Evolutionary conservation across 768 basidiomycete species (phyloP).

Genomic region (Lactarius hatsudake): DNA sequence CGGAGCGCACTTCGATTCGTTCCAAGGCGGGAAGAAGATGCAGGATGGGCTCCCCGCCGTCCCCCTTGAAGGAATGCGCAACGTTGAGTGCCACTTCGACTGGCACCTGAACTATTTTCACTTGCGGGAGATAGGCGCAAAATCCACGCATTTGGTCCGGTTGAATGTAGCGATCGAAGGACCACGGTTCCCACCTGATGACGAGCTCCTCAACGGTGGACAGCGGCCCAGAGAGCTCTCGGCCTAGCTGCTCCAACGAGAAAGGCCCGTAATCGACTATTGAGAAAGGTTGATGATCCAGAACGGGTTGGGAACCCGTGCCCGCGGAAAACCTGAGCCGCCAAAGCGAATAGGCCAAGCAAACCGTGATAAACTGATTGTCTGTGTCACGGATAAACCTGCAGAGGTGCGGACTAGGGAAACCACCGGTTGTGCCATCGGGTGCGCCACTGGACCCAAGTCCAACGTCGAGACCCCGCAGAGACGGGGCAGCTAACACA

Average conservation of each 20-base stretch:
- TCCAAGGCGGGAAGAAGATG: not conserved
- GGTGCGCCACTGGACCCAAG: not conserved
- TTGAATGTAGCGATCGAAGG: not conserved
- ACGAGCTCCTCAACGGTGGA: not conserved
- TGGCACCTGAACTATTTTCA: not conserved
- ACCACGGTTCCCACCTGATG: not conserved
- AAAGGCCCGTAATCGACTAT: not conserved
- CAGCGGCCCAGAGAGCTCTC: not conserved
- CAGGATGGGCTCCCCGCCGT: not conserved
- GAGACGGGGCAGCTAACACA: constrained; percentile 1
- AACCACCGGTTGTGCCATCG: no score
- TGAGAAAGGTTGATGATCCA: not conserved
- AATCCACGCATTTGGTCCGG: not conserved
- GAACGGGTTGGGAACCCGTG: not conserved
- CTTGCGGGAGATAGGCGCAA: not conserved
- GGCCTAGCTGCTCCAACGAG: not conserved
- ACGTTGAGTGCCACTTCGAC: not conserved
- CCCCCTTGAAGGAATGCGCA: not conserved
- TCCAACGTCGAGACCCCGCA: not conserved
- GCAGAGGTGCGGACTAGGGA: not conserved
- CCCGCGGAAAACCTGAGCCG: not conserved
- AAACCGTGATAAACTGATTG: not conserved
- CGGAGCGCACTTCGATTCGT: not conserved
- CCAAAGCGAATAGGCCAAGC: accelerated
- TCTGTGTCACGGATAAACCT: not conserved